Base-by-base conservation (phyloP, 2,329 filamentous ascomycete genomes). In the Clonostachys byssicola region DNA sequence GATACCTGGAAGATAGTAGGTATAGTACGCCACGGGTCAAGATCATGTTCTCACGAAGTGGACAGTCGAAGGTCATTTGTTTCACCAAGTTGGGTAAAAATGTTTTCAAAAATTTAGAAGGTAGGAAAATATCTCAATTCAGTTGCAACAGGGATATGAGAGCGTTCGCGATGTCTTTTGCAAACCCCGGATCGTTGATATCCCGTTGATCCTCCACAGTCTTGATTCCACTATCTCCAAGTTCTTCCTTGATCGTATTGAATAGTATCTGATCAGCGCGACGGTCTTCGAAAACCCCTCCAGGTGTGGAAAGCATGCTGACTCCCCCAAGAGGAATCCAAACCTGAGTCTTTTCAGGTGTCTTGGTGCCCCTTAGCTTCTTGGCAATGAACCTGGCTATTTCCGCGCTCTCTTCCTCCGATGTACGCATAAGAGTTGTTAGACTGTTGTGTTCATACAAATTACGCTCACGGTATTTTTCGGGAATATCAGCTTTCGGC, bases 401-500 rank as follows among this genome's bases (percentile, higher is more conserved):
- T 40, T 67, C 58, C 20, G 48, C 53, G 50, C 76, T 80, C 56
- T 89, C 85, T 2, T 77, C 70, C n/a, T 62, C 55, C 0, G 71
- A 81, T 0, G 85, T 84, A 18, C 86, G 67, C 73, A 89, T 80
- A 34, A 89, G 56, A 0, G 85, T 89, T 1, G 88, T 78, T 0
- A 74, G 73, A 0, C 81, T 73, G 56, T 88, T 89, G 57, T 89
- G 85, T 56, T 81, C 77, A 53, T 78, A 74, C n/a, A 87, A 60
- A 17, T 69, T 69, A 33, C 83, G 68, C 3, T 62, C 56, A 5
- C 59, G 56, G 52, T 80, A 85, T 43, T 68, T 68, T 45, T 77
- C 70, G 0, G 85, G 85, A 1, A 87, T 71, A 0, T 73, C 80
- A 1, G 61, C 58, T 39, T 55, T 65, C 0, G 80, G 73, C 0